A percentile compares a stretch with the other conserved stretches of the same genome.
phyloP scores from a whole-genome alignment of 768 basidiomycete species.

The Tephrocybe sp. region DNA sequence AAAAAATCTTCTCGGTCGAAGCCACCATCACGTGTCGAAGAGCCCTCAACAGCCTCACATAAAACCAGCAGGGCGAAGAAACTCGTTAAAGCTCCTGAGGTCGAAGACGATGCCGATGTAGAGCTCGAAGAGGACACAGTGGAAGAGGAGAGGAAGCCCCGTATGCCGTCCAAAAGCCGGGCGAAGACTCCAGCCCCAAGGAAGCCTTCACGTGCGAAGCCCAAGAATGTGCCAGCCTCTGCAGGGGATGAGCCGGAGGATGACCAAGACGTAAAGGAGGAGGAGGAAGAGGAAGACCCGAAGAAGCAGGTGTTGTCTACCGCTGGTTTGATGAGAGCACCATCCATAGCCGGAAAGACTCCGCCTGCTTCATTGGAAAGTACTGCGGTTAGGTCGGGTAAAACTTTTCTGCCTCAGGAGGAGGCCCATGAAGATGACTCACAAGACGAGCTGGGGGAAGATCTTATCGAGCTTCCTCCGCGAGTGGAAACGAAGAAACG shows the following conservation, averaged over 20 bases:
- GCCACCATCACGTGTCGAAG: slow-evolving; percentile 3
- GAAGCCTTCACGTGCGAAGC: slow-evolving; percentile 21
- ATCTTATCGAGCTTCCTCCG: neutral
- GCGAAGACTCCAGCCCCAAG: slow-evolving; percentile 7
- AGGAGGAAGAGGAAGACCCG: slow-evolving; percentile 19
- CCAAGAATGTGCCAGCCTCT: slow-evolving; percentile 15
- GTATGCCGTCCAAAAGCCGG: slow-evolving; percentile 10
- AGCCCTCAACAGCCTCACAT: neutral
- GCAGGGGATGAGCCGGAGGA: slow-evolving; percentile 18
- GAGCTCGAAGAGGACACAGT: slow-evolving; percentile 16
- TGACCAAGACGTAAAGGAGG: slow-evolving; percentile 6
- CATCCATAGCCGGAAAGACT: neutral
- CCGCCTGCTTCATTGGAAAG: neutral
- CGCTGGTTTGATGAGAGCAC: neutral
- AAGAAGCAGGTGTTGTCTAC: neutral
- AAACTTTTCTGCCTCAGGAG: slow-evolving; percentile 1
- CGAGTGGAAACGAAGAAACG: slow-evolving; percentile 1
- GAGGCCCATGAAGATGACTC: neutral
- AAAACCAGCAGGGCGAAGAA: slow-evolving; percentile 11
- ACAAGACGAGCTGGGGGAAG: neutral
- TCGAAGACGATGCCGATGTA: slow-evolving; percentile 6
- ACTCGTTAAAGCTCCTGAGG: neutral
- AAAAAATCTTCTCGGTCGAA: slow-evolving; percentile 16
- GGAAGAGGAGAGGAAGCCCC: slow-evolving; percentile 8
- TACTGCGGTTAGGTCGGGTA: slow-evolving; percentile 2